Base-by-base conservation (phyloP, 2,329 filamentous ascomycete species). In the Fusarium sp. region DNA sequence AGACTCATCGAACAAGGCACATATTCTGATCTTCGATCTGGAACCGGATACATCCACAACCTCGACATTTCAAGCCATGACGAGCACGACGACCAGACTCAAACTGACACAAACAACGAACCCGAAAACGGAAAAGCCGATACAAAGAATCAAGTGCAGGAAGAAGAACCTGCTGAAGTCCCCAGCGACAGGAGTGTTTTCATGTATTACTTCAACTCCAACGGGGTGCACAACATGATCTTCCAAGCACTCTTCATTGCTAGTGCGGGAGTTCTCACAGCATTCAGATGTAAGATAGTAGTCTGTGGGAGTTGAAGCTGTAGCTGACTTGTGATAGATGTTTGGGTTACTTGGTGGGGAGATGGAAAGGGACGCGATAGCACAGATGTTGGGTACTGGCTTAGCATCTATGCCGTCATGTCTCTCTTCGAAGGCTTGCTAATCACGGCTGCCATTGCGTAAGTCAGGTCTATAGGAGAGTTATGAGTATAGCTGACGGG, bases 1-100 rank as follows among this genome's bases (percentile, higher is more conserved):
- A 76, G 68, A 3, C 69, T 85, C 16, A 60, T 80, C 2, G 82
- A 85, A 31, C 80, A 85, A 56, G 77, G 77, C 4, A 76, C 70
- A 0, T 85, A 82, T 44, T 51, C 74, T 8, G 69, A 80, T 8
- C 76, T 85, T 1, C 72, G 79, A 45, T 70, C 68, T 1, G 74
- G 74, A n/a, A 71, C 75, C 4, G 77, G 77, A 26, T 83, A 83
- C 26, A 74, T 82, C 2, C 71, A 79, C 18, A 76, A 72, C 23
- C 74, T 82, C 3, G 77, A 78, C 3, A 72, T 82, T 20, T 74
- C 77, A 8, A 72, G 57, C 8, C 56, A 71, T 12, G 62, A 65
- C 1, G 68, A 73, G 7, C 49, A 70, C 4, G 31, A 47, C 9
- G 54, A 42, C 4, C 50, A 63, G 4, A 0, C 47, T 1, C 12